Evolutionary conservation across 164 flowering plant genomes (phyloP), one percentile per base, ranked within the genome.

Genomic region (Hamamelis virginiana): DNA sequence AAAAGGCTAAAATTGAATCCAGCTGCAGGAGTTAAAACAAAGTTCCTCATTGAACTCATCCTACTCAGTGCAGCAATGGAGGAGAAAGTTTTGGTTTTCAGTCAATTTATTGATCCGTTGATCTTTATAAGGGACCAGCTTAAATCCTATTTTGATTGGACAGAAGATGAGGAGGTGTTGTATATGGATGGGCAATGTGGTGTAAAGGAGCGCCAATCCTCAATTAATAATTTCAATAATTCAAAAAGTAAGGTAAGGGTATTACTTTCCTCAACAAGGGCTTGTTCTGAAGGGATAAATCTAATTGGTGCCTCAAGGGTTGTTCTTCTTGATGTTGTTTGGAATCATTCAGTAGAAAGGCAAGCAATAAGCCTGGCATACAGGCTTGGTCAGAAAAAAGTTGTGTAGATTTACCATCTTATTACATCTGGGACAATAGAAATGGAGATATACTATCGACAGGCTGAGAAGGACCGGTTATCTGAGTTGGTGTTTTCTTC

Each of bases 301-400:
- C 82, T 94, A 28, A 78, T 85, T 55, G 98, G 98, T 50, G 98
- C 95, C 56, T 94, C 98, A 8, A 80, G 98, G 53, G 90, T 94
- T 8, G 87, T 94, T 21, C 75, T 94, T 15, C 88, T 94, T 53
- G 98, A 94, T 75, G 88, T 84, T 28, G 85, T 82, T 10, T 94
- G 97, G 97, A 94, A 94, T 66, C 97, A 97, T 1, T 87, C 97
- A 0, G 91, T 91, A 1, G 91, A 85, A 68, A 80, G 77, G 53
- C 97, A 94, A 81, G 97, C 97, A 8, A 86, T 92, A 50, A 74
- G 87, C 73, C 81, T 97, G 13, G 99, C 97, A 8, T 91, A 84
- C 63, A 83, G 97, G 78, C 68, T 91, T 21, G 97, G 97, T 1
- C 99, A 95, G 77, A 65, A 72, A 28, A 86, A 74, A 57, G 68